Evolutionary conservation across 1,284 basidiomycete species (phyloP).

Genomic region (Leccinum angustisporum): DNA sequence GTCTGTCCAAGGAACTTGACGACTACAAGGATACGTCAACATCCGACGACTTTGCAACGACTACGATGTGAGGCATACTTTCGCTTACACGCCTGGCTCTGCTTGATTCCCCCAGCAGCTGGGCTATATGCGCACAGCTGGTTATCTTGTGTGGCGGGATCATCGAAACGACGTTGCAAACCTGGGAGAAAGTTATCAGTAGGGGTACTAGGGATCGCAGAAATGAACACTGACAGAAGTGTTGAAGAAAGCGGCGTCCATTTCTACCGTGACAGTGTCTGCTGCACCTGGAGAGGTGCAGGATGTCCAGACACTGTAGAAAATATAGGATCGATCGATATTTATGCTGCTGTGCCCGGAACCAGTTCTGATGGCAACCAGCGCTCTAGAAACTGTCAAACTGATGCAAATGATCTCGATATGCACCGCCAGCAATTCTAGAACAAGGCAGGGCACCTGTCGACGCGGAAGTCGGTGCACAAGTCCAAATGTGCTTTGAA

Average conservation of each 20-base stretch:
- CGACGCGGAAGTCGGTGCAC: too few species aligned
- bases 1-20: constrained; percentile 23
- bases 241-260: constrained; percentile 23
- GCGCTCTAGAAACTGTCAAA: not conserved
- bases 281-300: not conserved
- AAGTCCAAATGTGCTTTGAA: too few species aligned
- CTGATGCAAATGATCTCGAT: not conserved
- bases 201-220: too few species aligned
- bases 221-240: constrained; percentile 11
- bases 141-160: constrained; percentile 22
- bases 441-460: too few species aligned
- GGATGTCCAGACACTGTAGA: not conserved
- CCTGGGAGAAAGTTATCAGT: constrained; percentile 5
- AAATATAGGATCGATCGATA: not conserved
- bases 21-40: constrained; percentile 4
- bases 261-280: constrained; percentile 2
- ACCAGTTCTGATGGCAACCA: not conserved
- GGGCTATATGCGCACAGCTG: constrained; percentile 25
- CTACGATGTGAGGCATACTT: constrained; percentile 9
- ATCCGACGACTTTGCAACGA: not conserved
- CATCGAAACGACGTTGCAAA: constrained; percentile 21
- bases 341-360: constrained; percentile 10
- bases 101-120: constrained; percentile 17
- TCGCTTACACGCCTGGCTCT: constrained; percentile 23
- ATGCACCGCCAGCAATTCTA: not conserved